A percentile compares a stretch with the other conserved stretches of the same genome.
These are phyloP conservation scores for Puccinia novopanici DNA, from an alignment of 1,284 basidiomycete species.

Conservation along the genomic window DNA sequence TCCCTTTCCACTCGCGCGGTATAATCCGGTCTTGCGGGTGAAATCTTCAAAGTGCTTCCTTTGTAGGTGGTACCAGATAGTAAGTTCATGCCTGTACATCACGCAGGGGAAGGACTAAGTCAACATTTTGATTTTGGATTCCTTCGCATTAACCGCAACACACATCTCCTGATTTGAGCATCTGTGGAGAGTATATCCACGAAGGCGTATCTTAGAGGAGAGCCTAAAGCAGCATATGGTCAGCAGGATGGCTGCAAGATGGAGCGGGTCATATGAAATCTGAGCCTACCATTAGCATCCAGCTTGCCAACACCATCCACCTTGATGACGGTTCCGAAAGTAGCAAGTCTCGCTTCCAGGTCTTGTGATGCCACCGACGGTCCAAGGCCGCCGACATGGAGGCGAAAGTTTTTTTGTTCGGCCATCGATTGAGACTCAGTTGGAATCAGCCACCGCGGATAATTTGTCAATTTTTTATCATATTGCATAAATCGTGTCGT, in stretches of 20 bases:
- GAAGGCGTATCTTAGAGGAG: conserved; percentile 71
- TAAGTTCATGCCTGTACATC: conserved; percentile 67
- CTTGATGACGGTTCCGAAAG: conserved; percentile 69
- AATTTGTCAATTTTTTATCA: too few species aligned
- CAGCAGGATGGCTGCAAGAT: neutral
- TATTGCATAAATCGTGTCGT: too few species aligned
- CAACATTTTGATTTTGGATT: conserved; percentile 44
- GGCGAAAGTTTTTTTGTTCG: conserved; percentile 57
- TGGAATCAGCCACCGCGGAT: too few species aligned
- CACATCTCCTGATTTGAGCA: conserved; percentile 68
- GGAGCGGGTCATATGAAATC: conserved; percentile 13
- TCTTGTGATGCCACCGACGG: conserved; percentile 67
- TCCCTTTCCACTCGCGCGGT: conserved; percentile 64
- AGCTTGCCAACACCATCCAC: conserved; percentile 70
- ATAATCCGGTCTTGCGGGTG: conserved; percentile 74
- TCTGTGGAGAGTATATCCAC: conserved; percentile 71
- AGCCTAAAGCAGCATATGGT: conserved; percentile 52
- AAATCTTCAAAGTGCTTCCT: conserved; percentile 74
- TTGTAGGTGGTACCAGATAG: conserved; percentile 79
- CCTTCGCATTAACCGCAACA: conserved; percentile 54
- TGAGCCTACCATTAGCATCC: conserved; percentile 66
- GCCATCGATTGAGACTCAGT: too few species aligned
- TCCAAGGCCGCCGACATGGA: conserved; percentile 74
- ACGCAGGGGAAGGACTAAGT: conserved; percentile 27
- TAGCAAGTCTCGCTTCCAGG: conserved; percentile 66